These are phyloP conservation scores for Boletales sp. DNA, from an alignment of 768 basidiomycete genomes.

Conservation along the genomic window DNA sequence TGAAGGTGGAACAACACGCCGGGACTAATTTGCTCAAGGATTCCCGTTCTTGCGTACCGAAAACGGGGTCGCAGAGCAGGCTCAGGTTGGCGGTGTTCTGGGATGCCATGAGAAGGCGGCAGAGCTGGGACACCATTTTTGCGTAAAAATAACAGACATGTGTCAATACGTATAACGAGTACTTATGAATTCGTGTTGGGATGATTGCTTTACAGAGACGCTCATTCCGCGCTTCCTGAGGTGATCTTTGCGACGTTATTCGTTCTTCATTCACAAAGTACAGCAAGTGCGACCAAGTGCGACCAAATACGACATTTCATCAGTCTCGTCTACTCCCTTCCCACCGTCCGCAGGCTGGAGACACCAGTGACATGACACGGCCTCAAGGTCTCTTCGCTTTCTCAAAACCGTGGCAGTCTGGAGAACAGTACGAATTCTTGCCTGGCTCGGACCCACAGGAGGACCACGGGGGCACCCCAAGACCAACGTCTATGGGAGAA, in stretches of 20 bases:
- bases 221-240: not conserved
- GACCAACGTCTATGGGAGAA: constrained; percentile 7
- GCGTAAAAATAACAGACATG: not conserved
- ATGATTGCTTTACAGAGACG: not conserved
- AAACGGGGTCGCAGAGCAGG: constrained; percentile 37
- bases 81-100: constrained; percentile 72
- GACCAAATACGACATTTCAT: no score
- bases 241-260: no score
- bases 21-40: constrained; percentile 45
- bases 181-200: no score
- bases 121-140: constrained; percentile 74
- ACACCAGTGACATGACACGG: constrained; percentile 15
- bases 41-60: constrained; percentile 21
- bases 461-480: constrained; percentile 20
- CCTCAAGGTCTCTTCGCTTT: constrained; percentile 10
- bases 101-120: constrained; percentile 58
- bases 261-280: not conserved
- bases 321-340: constrained; percentile 1
- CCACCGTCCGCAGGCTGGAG: constrained; percentile 8
- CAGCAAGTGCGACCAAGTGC: no score
- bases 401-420: constrained; percentile 14
- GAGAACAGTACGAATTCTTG: constrained; percentile 44
- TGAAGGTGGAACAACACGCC: constrained; percentile 47
- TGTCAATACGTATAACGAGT: no score
- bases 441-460: constrained; percentile 44